Evolutionary conservation across 352 stramenopile genomes (phyloP).

Genomic region (Phytophthora pini): DNA sequence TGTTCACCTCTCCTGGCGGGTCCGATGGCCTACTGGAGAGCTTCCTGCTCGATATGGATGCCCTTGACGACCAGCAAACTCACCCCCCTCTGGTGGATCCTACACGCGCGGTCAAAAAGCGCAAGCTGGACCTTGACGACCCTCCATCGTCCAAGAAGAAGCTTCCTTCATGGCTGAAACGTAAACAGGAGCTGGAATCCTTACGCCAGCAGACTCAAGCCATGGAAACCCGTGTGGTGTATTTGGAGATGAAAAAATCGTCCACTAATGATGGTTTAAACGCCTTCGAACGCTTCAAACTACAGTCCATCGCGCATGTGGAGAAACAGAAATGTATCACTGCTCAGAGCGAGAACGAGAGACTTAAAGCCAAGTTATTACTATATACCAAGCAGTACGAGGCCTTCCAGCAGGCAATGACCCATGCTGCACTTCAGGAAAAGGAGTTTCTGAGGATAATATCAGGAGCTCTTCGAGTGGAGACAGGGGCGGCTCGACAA

Average conservation of each 20-base stretch:
- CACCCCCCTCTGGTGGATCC: too few relatives aligned
- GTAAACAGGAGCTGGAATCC: constrained; percentile 11
- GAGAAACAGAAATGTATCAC: constrained; percentile 6
- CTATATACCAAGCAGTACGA: not conserved
- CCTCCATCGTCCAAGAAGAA: constrained; percentile 4
- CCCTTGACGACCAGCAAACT: constrained; percentile 8
- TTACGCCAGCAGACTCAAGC: constrained; percentile 8
- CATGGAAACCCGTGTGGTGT: constrained; percentile 2
- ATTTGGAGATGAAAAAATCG: constrained; percentile 3
- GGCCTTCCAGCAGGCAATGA: not conserved
- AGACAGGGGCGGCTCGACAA: not conserved
- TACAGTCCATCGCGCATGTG: not conserved
- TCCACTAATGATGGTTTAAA: not conserved
- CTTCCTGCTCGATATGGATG: constrained; percentile 30
- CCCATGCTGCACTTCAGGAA: not conserved
- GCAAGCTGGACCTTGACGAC: not conserved
- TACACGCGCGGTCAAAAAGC: not conserved
- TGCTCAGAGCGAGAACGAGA: constrained; percentile 11
- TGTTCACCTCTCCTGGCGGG: not conserved
- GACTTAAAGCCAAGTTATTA: constrained; percentile 1
- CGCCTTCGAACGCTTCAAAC: not conserved
- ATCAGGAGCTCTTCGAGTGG: not conserved
- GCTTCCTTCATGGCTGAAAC: constrained; percentile 9
- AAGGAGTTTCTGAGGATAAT: not conserved
- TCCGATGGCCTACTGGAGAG: constrained; percentile 15